phyloP scores from a whole-genome alignment of 208 protist genomes.

The Angomonas desouzai region DNA sequence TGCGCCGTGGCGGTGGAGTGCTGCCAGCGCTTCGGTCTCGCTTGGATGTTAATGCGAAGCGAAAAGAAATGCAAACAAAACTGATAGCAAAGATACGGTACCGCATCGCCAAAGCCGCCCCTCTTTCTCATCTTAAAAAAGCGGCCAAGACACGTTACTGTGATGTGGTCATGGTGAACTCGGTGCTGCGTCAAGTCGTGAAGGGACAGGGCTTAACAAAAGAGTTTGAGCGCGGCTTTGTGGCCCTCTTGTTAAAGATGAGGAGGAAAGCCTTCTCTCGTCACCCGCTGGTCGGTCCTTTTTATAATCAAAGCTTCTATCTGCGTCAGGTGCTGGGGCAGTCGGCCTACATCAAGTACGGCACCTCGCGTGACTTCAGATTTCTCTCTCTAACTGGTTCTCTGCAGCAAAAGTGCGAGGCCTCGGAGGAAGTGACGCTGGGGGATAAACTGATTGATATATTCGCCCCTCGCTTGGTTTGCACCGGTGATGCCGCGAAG shows the following conservation, averaged over 20 bases:
- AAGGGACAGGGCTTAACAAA: not conserved
- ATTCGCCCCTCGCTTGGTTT: not conserved
- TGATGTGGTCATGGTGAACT: not conserved
- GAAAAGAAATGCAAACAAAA: not conserved
- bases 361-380: not conserved
- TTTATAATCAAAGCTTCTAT: not conserved
- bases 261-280: not conserved
- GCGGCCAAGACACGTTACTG: not conserved
- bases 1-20: not conserved
- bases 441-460: not conserved
- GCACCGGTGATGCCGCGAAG: not conserved
- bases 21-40: conserved; percentile 3
- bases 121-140: not conserved
- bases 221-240: not conserved
- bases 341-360: not conserved
- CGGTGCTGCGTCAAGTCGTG: not conserved
- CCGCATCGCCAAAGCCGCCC: not conserved
- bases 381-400: not conserved
- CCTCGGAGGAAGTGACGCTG: not conserved
- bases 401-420: not conserved
- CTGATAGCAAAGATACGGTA: not conserved
- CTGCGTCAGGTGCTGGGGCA: not conserved
- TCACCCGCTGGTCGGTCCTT: not conserved
- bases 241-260: not conserved
- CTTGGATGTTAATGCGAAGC: too few relatives aligned